Evolutionary conservation across 228 moss, liverwort and hornwort species (phyloP), one percentile per base, ranked within the genome.

Genomic region (Sphagnum fallax): DNA sequence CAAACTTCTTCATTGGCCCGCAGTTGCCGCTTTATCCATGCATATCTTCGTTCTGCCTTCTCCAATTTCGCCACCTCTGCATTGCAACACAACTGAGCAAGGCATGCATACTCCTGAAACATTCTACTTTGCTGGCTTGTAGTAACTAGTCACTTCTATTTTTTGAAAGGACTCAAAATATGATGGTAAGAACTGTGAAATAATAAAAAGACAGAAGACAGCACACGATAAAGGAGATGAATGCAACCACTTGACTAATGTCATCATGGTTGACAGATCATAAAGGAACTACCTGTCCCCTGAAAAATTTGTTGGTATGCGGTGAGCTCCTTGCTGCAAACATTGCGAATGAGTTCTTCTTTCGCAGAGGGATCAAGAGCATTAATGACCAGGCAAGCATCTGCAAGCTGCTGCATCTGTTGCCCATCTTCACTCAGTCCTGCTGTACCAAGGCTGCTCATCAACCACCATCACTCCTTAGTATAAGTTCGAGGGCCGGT

Each of bases 231-330:
- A 32, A 32, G 32, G 32, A 32, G 32, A 32, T 32, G 32, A 32
- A 32, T 32, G 32, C 32, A 32, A 32, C 32, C 32, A 32, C 32
- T 32, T 32, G 32, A 32, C 32, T 32, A 32, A 32, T 32, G 32
- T 32, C 32, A 32, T 32, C 32, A 32, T 32, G 32, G 32, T 32
- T 32, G 32, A 32, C 32, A 32, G 32, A 32, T 32, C 32, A 0
- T 32, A 15, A 64, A 61, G 15, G 59, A 47, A 51, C 6, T 66
- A 91, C 98, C 98, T 87, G 98, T 89, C 71, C 98, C 94, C 81
- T 98, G 98, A 75, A 98, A 98, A 66, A 98, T 98, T 76, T 94
- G 94, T 74, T 98, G 98, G 75, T 98, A 94, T 48, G 98, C 92
- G 47, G 98, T 98, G 70, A 98, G 80, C 70, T 98, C 98, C 83